Evolutionary conservation across 495 filamentous ascomycete genomes (phyloP).

Genomic region (Aspergillus mulundensis): DNA sequence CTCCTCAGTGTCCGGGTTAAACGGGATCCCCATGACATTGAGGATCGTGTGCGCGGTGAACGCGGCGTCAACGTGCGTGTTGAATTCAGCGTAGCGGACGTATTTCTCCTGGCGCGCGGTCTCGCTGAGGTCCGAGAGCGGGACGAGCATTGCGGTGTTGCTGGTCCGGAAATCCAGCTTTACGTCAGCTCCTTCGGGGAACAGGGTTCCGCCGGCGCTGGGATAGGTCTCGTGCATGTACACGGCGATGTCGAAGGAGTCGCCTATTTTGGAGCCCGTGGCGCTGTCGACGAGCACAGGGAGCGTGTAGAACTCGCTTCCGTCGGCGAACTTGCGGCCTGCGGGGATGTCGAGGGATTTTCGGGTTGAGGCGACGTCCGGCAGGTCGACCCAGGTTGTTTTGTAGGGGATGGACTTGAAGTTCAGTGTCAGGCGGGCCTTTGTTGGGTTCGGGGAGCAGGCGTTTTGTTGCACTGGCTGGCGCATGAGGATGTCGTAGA

Average conservation of each 20-base stretch:
- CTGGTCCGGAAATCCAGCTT: constrained; percentile 2
- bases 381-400: constrained; percentile 51
- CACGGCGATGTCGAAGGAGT: constrained; percentile 60
- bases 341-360: constrained; percentile 38
- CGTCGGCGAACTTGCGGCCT: constrained; percentile 52
- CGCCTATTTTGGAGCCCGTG: constrained; percentile 44
- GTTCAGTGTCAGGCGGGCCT: constrained; percentile 55
- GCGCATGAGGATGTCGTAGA: constrained; percentile 56
- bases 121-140: constrained; percentile 23
- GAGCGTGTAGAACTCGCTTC: constrained; percentile 55
- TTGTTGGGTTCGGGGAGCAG: constrained; percentile 56
- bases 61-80: constrained; percentile 45
- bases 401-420: constrained; percentile 51
- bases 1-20: constrained; percentile 43
- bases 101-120: constrained; percentile 4
- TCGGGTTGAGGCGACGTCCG: constrained; percentile 46
- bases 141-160: constrained; percentile 27
- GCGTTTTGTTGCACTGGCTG: constrained; percentile 32
- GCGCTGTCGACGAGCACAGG: constrained; percentile 50
- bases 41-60: constrained; percentile 43
- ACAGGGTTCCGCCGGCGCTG: constrained; percentile 34
- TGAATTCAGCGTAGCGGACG: constrained; percentile 37
- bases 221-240: constrained; percentile 51
- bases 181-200: constrained; percentile 21
- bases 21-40: constrained; percentile 29